Conservation (phyloP, 163 green algal species). For the Scenedesmus sp. region DNA sequence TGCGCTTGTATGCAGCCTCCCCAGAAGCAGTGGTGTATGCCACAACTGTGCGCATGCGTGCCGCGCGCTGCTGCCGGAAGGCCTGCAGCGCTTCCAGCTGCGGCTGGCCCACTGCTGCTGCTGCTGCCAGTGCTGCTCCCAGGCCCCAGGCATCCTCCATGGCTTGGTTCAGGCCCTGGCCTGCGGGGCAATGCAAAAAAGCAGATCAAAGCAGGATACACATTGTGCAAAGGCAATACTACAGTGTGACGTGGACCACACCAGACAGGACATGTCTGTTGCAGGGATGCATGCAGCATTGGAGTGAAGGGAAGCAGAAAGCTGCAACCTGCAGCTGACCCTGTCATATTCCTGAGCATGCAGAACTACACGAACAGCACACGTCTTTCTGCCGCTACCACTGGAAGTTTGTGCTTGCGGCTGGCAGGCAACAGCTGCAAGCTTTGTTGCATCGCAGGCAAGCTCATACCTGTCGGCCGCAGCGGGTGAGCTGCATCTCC, state of each 20-base stretch:
- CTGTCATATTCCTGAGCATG: no score
- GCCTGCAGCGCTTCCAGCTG: background rate
- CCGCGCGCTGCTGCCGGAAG: background rate
- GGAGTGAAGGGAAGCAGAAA: no score
- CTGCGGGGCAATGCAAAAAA: background rate
- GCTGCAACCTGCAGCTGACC: no score
- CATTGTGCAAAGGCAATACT: background rate
- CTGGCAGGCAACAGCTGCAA: no score
- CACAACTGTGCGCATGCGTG: background rate
- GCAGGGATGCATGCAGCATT: no score
- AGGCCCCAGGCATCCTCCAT: conserved; percentile 29
- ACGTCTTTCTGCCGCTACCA: no score
- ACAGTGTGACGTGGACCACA: no score
- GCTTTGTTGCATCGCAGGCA: background rate
- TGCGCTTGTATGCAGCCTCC: background rate
- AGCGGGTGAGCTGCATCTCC: conserved; percentile 55
- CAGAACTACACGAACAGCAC: no score
- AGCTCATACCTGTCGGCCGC: conserved; percentile 41
- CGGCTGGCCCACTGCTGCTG: no score
- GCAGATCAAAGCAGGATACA: no score
- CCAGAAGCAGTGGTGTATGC: conserved; percentile 8
- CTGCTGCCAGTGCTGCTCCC: conserved; percentile 1
- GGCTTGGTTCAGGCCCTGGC: conserved; percentile 38
- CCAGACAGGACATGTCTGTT: no score
- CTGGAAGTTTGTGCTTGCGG: no score